Evolutionary conservation across 805 yeast species (phyloP), one percentile per base, ranked within the genome.

Genomic region (Candida golubevii): DNA sequence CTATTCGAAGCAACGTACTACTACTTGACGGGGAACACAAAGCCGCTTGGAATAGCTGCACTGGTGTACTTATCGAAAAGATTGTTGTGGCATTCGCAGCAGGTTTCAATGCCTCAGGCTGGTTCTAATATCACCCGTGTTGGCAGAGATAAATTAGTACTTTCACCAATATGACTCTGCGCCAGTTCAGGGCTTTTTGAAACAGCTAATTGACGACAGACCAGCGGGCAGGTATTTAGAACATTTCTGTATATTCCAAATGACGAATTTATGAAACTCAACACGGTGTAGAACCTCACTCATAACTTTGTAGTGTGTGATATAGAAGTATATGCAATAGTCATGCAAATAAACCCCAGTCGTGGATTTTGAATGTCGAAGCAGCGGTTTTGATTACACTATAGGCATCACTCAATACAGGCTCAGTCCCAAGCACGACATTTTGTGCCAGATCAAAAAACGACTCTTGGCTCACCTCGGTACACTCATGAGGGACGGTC

Each of bases 401-500:
- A 35, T 58, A 65, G 15, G 52, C 57, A 18, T 51, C 46, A 8
- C 49, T 48, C 36, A 41, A 42, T 2, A 48, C 43, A 12, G 45
- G 34, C 28, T 27, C 42, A 4, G 29, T 10, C n/a, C 41, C 42
- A 29, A 27, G 11, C 4, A 41, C 36, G 12, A 38, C 49, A 7
- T 38, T 27, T 12, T 44, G 51, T 10, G 45, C 53, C 35, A 33
- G 47, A n/a, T 38, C 27, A 28, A 45, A 35, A 27, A 48, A 50
- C 14, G 28, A 34, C 26, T 47, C 47, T 12, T 45, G 41, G 10
- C 42, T 44, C 27, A 54, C 41, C 11, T 37, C 47, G 2, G 45
- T 53, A 7, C 35, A 32, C 18, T 46, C 49, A n/a, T 50, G 43
- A 8, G 87, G 86, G 2, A 82, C 70, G 50, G 83, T 83, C 55